Conservation (phyloP, 345 rosid species). For the Lepidium aucheri region DNA sequence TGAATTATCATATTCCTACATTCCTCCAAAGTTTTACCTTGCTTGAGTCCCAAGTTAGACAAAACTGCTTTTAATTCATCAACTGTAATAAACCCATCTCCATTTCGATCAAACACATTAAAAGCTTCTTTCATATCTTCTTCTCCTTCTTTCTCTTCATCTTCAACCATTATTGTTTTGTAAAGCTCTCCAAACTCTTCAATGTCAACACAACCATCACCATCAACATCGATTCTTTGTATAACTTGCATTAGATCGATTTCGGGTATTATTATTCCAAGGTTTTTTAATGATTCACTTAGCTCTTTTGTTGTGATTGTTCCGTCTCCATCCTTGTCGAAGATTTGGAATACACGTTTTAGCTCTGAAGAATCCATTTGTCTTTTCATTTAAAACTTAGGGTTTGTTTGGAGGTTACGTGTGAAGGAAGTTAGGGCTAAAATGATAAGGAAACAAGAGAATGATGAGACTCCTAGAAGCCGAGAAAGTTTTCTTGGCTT, state of each 20-base stretch:
- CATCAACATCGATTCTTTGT: conserved; percentile 37
- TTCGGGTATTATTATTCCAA: conserved; percentile 62
- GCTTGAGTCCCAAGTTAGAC: conserved; percentile 65
- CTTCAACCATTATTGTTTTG: conserved; percentile 40
- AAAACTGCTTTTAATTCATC: conserved; percentile 66
- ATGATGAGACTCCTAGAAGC: conserved; percentile 22
- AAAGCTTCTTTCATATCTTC: conserved; percentile 80
- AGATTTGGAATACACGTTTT: conserved; percentile 57
- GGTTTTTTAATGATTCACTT: conserved; percentile 46
- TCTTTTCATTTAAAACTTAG: background rate
- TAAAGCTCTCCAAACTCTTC: conserved; percentile 65
- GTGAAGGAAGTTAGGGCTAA: background rate
- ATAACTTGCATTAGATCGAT: conserved; percentile 44
- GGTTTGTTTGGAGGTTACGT: conserved; percentile 1
- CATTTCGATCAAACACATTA: conserved; percentile 65
- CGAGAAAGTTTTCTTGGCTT: conserved; percentile 27
- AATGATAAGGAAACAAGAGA: background rate
- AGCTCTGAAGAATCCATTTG: conserved; percentile 50
- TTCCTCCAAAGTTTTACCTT: conserved; percentile 61
- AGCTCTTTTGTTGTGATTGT: conserved; percentile 57
- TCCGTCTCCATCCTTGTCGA: conserved; percentile 81
- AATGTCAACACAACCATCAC: conserved; percentile 50
- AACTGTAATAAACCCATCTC: conserved; percentile 73
- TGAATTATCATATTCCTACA: conserved; percentile 66
- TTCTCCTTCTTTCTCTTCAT: conserved; percentile 41